These are phyloP conservation scores for Vaccinium vitisidaea DNA, from an alignment of 148 eudicot species.

Conservation along the genomic window DNA sequence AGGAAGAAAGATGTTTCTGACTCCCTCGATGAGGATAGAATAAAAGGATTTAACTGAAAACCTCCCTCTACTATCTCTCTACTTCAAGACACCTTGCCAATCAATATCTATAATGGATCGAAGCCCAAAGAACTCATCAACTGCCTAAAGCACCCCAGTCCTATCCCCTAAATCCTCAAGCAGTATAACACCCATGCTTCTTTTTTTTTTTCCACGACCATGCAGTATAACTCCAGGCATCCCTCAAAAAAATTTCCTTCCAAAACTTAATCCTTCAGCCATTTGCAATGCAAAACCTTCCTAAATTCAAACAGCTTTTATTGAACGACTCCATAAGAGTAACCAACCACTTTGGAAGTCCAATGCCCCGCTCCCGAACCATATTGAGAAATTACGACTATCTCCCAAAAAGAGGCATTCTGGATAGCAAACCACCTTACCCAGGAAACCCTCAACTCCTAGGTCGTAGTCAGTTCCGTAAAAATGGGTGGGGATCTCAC, in stretches of 20 bases:
- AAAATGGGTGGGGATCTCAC: slow-evolving; percentile 1
- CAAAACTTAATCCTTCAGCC: not conserved
- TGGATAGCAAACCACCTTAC: not conserved
- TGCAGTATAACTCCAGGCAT: slow-evolving; percentile 2
- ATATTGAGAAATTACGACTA: not conserved
- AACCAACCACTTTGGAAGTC: not conserved
- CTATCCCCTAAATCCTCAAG: not conserved
- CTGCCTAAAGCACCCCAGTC: not conserved
- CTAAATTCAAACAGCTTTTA: not conserved
- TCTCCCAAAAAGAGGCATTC: not conserved
- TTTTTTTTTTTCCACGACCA: not conserved
- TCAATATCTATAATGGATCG: not conserved
- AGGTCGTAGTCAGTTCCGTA: not conserved
- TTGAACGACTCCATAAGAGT: not conserved
- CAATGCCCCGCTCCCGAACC: not conserved
- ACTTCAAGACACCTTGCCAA: not conserved
- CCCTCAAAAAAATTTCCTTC: not conserved
- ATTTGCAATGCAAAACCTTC: not conserved
- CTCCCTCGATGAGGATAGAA: not conserved
- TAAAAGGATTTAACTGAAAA: not conserved
- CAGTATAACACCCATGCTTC: not conserved
- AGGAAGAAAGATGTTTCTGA: not conserved
- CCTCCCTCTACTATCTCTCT: not conserved
- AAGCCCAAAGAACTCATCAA: not conserved
- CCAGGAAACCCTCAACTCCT: not conserved